Base-by-base conservation (phyloP, 2,329 filamentous ascomycete species). In the Zopfia rhizophila region DNA sequence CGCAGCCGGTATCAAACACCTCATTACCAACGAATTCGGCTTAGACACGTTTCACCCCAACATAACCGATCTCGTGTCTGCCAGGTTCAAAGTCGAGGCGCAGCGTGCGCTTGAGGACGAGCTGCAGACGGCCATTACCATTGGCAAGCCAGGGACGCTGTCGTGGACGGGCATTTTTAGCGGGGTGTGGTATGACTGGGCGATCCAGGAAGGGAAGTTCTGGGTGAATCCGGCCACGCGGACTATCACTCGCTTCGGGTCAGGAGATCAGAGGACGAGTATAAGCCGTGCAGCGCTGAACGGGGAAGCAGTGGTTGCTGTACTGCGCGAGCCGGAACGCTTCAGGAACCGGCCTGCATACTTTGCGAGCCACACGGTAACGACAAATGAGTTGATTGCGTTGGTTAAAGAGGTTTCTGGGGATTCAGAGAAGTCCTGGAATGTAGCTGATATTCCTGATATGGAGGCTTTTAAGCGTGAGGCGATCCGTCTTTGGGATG, bases 11-110 rank as follows among this genome's bases (percentile, higher is more conserved):
- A 35, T 48, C 27, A 23, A 37, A 25, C 45, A 44, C 16, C 12
- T 48, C 23, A 37, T 48, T 4, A 48, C 38, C 7, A 33, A 33
- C 13, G 45, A 44, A 4, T 48, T 48, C 38, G 19, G 45, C 38
- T n/a, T 22, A 11, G 39, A 48, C 16, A 48, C 39, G 6, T 48
- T 44, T 13, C 13, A 38, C 16, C 28, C 30, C 3, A 7, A 43
- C 19, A 31, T 19, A 14, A 5, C n/a, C 17, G 18, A 22, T 14
- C 5, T 44, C 4, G 29, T 18, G 6, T 16, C 21, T 10, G 19
- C 19, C 17, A 14, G 31, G 23, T 23, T 17, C 13, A 48, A 48
- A 31, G 19, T 38, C 17, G 12, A 22, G 4, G 45, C 45, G 14
- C 38, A 48, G 23, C 18, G 22, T 8, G 30, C 18, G 12, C 32